A percentile compares a stretch with the other conserved stretches of the same genome.
phyloP scores from a whole-genome alignment of 2,329 filamentous ascomycete genomes.

The Alternaria rosae region DNA sequence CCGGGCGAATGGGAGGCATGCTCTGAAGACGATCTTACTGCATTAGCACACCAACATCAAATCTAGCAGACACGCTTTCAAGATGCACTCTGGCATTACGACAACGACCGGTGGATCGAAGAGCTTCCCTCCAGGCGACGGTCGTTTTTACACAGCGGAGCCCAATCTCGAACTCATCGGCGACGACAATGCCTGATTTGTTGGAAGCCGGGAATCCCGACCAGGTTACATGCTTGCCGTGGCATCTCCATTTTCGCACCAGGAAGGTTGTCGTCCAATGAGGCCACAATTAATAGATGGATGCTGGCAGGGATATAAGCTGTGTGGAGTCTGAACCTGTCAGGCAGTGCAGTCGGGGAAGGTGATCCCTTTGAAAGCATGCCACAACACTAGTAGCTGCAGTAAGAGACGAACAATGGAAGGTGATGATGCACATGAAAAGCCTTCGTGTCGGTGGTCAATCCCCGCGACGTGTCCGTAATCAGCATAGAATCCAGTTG shows the following conservation, averaged over 20 bases:
- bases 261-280: background rate
- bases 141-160: background rate
- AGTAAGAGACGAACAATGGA: background rate
- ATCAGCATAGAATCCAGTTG: constrained; percentile 14
- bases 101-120: background rate
- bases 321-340: background rate
- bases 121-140: background rate
- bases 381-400: background rate
- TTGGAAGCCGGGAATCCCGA: background rate
- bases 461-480: constrained; percentile 6
- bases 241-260: background rate
- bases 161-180: background rate
- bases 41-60: background rate
- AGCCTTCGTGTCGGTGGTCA: background rate
- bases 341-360: background rate
- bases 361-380: background rate
- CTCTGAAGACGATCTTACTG: background rate
- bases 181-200: background rate
- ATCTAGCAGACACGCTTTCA: background rate
- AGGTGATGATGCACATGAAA: constrained; percentile 5
- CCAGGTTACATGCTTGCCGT: background rate
- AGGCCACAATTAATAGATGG: constrained; percentile 1
- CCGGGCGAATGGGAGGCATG: background rate
- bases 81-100: background rate
- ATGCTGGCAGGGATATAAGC: constrained; percentile 20